A percentile compares a stretch with the other conserved stretches of the same genome.
Evolutionary conservation across 2,329 filamentous ascomycete species (phyloP).

Genomic region (Torrubiellomyces zombiae): DNA sequence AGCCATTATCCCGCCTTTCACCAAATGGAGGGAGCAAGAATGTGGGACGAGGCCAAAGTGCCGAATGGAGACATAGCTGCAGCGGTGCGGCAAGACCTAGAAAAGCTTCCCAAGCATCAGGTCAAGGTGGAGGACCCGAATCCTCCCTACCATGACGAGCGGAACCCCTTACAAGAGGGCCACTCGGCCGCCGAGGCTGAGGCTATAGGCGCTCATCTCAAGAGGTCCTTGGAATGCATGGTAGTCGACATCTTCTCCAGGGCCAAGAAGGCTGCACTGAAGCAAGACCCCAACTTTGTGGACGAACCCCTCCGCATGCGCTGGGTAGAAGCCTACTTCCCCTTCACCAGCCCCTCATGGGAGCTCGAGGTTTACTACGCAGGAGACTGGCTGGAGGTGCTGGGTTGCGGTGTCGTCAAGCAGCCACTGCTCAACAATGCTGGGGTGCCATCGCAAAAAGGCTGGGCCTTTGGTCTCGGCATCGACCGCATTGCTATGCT

Average conservation of each 20-base stretch:
- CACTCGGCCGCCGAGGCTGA: constrained; percentile 63
- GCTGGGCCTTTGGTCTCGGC: constrained; percentile 92
- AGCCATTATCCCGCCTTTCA: constrained; percentile 96
- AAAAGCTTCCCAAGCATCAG: constrained; percentile 53
- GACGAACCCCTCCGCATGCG: constrained; percentile 68
- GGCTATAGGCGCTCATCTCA: constrained; percentile 71
- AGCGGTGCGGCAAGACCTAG: constrained; percentile 54
- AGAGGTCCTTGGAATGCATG: constrained; percentile 75
- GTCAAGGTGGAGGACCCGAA: constrained; percentile 73
- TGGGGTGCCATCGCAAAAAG: constrained; percentile 55
- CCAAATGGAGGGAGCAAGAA: constrained; percentile 90
- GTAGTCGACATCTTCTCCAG: constrained; percentile 77
- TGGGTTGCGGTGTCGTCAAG: constrained; percentile 82
- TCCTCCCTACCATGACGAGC: constrained; percentile 56
- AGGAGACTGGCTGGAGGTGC: constrained; percentile 87
- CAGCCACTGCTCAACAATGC: constrained; percentile 69
- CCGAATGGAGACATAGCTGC: constrained; percentile 41
- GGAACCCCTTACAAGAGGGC: constrained; percentile 65
- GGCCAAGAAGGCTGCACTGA: constrained; percentile 49
- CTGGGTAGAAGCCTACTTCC: constrained; percentile 96
- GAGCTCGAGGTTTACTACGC: constrained; percentile 92
- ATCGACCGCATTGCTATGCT: constrained; percentile 95
- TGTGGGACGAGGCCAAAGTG: constrained; percentile 60
- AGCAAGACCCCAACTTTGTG: constrained; percentile 28
- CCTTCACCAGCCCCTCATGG: constrained; percentile 90